These are phyloP conservation scores for Ulota crispa DNA, from an alignment of 225 moss, liverwort and hornwort species.

Conservation along the genomic window DNA sequence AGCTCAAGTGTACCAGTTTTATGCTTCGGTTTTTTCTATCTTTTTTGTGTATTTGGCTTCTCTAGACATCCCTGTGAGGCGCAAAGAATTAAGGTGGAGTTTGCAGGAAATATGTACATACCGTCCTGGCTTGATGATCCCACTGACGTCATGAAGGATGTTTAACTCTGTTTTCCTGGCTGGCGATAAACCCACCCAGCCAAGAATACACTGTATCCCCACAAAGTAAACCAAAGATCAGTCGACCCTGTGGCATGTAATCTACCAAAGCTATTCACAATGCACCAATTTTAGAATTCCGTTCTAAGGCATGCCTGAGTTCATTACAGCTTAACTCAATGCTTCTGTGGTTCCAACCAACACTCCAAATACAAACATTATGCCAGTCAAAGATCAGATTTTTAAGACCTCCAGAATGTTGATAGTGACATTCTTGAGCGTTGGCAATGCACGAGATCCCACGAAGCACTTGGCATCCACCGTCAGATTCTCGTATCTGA, in stretches of 20 bases:
- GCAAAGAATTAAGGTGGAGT: neutral
- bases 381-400: neutral
- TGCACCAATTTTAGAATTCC: neutral
- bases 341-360: neutral
- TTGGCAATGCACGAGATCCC: constrained; percentile 74
- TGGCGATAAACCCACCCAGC: constrained; percentile 46
- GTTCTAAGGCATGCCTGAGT: neutral
- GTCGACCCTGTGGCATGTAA: neutral
- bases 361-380: neutral
- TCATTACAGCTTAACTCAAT: neutral
- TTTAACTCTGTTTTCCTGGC: constrained; percentile 59
- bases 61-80: neutral
- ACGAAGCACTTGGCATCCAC: constrained; percentile 66
- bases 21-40: neutral
- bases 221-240: neutral
- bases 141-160: constrained; percentile 75
- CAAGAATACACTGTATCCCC: constrained; percentile 37
- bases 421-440: constrained; percentile 61
- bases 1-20: neutral
- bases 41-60: neutral
- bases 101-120: neutral
- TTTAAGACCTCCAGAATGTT: constrained; percentile 59
- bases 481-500: constrained; percentile 66
- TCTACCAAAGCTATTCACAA: neutral
- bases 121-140: constrained; percentile 77